Conservation (phyloP, 805 yeast species). For the Metschnikowia hibisci region DNA sequence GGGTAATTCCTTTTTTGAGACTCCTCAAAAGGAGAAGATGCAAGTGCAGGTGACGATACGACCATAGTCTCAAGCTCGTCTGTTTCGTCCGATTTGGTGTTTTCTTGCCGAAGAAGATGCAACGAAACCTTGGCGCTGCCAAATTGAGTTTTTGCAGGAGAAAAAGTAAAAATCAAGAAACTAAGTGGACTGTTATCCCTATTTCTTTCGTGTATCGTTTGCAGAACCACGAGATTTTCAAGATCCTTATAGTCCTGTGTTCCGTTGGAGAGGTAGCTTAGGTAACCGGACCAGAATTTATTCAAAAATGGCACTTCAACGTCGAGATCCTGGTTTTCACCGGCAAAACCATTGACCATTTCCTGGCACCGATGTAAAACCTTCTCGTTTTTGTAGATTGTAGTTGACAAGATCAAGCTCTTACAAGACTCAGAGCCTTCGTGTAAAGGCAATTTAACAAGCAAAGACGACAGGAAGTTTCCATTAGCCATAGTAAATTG, state of each 20-base stretch:
- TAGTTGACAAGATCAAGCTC: slow-evolving; percentile 18
- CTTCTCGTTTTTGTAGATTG: slow-evolving; percentile 21
- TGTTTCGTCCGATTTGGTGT: slow-evolving; percentile 10
- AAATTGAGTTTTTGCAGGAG: slow-evolving; percentile 1
- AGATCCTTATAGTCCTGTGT: slow-evolving; percentile 15
- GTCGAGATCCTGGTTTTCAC: slow-evolving; percentile 18
- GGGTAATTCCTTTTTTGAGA: slow-evolving; percentile 23
- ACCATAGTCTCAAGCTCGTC: slow-evolving; percentile 36
- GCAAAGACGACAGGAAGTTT: slow-evolving; percentile 12
- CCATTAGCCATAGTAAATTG: slow-evolving; percentile 15
- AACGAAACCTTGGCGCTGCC: slow-evolving; percentile 8
- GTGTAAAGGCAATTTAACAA: slow-evolving; percentile 4
- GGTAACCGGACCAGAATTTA: slow-evolving; percentile 37
- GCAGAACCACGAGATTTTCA: slow-evolving; percentile 26
- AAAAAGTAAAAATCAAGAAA: slow-evolving; percentile 13
- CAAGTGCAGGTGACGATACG: slow-evolving; percentile 38
- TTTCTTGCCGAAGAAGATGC: slow-evolving; percentile 4
- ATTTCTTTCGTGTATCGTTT: slow-evolving; percentile 26
- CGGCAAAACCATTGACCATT: slow-evolving; percentile 29
- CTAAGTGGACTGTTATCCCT: slow-evolving; percentile 7
- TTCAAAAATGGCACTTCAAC: slow-evolving; percentile 36
- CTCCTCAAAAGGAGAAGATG: slow-evolving; percentile 32
- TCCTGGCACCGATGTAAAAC: slow-evolving; percentile 25
- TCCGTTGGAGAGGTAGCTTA: slow-evolving; percentile 35
- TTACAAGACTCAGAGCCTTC: slow-evolving; percentile 22